Evolutionary conservation across 2,329 filamentous ascomycete species (phyloP).

Genomic region (Hawksworthiomyces lignivorus): DNA sequence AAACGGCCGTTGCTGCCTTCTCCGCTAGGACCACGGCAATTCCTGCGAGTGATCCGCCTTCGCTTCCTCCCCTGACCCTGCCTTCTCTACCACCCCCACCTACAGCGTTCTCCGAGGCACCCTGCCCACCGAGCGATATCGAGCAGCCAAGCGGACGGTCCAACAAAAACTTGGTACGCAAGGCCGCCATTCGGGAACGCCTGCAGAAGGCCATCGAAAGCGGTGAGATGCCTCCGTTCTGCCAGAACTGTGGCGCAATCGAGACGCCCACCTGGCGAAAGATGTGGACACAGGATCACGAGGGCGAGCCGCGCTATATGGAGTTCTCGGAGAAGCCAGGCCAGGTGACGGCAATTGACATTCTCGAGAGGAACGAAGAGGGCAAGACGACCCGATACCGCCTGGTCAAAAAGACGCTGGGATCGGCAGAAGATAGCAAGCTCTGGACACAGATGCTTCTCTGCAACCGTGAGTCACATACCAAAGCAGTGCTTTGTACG

Average conservation of each 20-base stretch:
- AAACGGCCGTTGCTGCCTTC: background rate
- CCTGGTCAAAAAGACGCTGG: slow-evolving; percentile 68
- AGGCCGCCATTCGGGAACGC: slow-evolving; percentile 51
- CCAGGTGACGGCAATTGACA: slow-evolving; percentile 65
- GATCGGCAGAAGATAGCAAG: slow-evolving; percentile 53
- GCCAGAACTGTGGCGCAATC: slow-evolving; percentile 87
- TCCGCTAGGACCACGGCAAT: slow-evolving; percentile 4
- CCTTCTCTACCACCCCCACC: slow-evolving; percentile 21
- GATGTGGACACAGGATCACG: slow-evolving; percentile 71
- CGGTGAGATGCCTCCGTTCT: slow-evolving; percentile 81
- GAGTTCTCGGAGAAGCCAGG: slow-evolving; percentile 67
- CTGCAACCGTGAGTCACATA: slow-evolving; percentile 67
- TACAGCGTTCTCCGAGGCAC: slow-evolving; percentile 29
- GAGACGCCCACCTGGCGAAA: slow-evolving; percentile 96
- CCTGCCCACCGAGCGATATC: slow-evolving; percentile 37
- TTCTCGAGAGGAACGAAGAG: slow-evolving; percentile 54
- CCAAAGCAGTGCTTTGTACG: no score
- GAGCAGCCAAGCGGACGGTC: slow-evolving; percentile 35
- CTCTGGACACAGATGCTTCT: slow-evolving; percentile 65
- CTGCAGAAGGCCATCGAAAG: slow-evolving; percentile 59
- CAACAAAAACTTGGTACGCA: slow-evolving; percentile 59
- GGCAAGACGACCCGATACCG: slow-evolving; percentile 61
- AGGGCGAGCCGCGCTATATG: slow-evolving; percentile 61
- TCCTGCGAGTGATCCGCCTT: slow-evolving; percentile 42
- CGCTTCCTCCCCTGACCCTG: slow-evolving; percentile 21